Percentiles rank a stretch among this genome's conserved stretches.
Evolutionary conservation across 192 early-diverging fungal species (phyloP).

Genomic region (Funneliformis mosseae): DNA sequence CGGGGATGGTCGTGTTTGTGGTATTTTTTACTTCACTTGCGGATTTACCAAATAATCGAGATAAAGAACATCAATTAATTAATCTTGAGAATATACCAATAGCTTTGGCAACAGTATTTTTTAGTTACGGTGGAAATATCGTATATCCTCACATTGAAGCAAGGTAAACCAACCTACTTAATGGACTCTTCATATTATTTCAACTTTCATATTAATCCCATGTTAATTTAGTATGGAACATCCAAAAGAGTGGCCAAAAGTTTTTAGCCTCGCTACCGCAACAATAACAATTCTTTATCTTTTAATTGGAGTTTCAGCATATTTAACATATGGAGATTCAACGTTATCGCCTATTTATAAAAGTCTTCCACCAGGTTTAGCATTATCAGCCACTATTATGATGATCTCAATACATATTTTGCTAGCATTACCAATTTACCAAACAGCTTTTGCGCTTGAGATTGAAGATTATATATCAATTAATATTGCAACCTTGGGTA

Average conservation of each 20-base stretch:
- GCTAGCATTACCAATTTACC: slow-evolving; percentile 63
- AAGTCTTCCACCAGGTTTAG: slow-evolving; percentile 56
- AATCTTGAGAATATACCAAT: slow-evolving; percentile 58
- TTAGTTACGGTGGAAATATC: slow-evolving; percentile 71
- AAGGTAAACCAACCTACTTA: slow-evolving; percentile 20
- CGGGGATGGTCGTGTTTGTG: slow-evolving; percentile 60
- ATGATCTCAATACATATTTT: slow-evolving; percentile 70
- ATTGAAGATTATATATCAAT: slow-evolving; percentile 58
- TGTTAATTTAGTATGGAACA: slow-evolving; percentile 50
- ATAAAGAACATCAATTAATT: slow-evolving; percentile 43
- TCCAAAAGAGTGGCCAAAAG: slow-evolving; percentile 59
- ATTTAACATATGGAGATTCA: slow-evolving; percentile 60
- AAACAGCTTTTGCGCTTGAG: slow-evolving; percentile 66
- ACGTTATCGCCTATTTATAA: slow-evolving; percentile 61
- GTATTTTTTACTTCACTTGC: slow-evolving; percentile 52
- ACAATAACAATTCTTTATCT: slow-evolving; percentile 67
- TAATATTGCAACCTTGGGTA: slow-evolving; percentile 41
- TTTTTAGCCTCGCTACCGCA: slow-evolving; percentile 52
- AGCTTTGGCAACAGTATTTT: slow-evolving; percentile 65
- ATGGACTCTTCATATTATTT: background rate
- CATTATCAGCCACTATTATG: slow-evolving; percentile 52
- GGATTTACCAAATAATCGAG: slow-evolving; percentile 52
- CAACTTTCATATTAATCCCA: background rate
- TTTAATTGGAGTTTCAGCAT: slow-evolving; percentile 62
- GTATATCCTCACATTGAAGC: slow-evolving; percentile 73